These are phyloP conservation scores for Hevea brasiliensis DNA, from an alignment of 345 rosid genomes.

Conservation along the genomic window DNA sequence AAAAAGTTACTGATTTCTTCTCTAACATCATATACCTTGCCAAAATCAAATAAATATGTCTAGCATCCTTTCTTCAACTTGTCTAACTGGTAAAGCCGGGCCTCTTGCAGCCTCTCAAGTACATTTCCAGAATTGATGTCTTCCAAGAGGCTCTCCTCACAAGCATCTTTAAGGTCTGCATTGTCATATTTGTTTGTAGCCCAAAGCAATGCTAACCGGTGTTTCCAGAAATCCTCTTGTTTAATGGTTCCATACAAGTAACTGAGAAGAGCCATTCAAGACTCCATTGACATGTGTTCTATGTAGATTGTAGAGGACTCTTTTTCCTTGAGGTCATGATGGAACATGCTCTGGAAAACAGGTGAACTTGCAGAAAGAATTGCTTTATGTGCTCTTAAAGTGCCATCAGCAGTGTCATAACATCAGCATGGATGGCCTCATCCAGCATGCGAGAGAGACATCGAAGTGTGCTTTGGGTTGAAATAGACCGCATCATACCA, in stretches of 20 bases:
- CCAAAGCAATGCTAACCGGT: slow-evolving; percentile 65
- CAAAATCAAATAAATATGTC: slow-evolving; percentile 80
- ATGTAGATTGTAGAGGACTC: slow-evolving; percentile 79
- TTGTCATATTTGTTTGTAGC: slow-evolving; percentile 90
- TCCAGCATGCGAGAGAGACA: slow-evolving; percentile 87
- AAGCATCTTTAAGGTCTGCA: slow-evolving; percentile 62
- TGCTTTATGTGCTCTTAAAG: slow-evolving; percentile 79
- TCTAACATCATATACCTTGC: slow-evolving; percentile 77
- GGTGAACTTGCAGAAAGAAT: slow-evolving; percentile 83
- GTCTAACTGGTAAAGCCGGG: slow-evolving; percentile 83
- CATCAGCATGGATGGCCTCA: slow-evolving; percentile 74
- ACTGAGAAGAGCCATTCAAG: slow-evolving; percentile 72
- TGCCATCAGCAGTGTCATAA: slow-evolving; percentile 70
- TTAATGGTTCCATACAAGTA: slow-evolving; percentile 81
- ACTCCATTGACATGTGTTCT: slow-evolving; percentile 81
- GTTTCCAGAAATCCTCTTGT: slow-evolving; percentile 87
- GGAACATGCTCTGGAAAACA: slow-evolving; percentile 89
- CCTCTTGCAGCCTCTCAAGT: slow-evolving; percentile 85
- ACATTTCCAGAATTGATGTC: slow-evolving; percentile 81
- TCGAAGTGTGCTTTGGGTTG: slow-evolving; percentile 57
- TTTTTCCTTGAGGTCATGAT: slow-evolving; percentile 83
- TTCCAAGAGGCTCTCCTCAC: slow-evolving; percentile 87
- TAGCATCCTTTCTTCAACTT: slow-evolving; percentile 86
- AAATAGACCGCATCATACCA: slow-evolving; percentile 57
- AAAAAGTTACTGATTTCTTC: slow-evolving; percentile 75